These are phyloP conservation scores for Biscutella laevigata DNA, from an alignment of 441 rosid genomes.

Conservation along the genomic window DNA sequence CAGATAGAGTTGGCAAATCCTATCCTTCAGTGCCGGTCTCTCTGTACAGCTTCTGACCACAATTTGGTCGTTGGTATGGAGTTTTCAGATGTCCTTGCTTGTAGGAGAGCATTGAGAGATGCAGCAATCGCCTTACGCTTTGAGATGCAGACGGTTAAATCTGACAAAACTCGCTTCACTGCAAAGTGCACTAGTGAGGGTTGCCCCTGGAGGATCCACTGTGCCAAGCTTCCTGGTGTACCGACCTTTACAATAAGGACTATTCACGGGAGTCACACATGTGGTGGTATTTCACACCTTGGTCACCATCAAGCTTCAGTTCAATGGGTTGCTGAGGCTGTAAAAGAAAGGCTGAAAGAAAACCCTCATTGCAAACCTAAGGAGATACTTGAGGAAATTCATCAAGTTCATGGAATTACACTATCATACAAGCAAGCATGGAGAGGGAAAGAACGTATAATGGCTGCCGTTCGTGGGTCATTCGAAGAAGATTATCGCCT, in stretches of 20 bases:
- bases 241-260: constrained; percentile 53
- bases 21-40: constrained; percentile 30
- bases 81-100: constrained; percentile 46
- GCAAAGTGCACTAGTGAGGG: constrained; percentile 44
- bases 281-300: constrained; percentile 47
- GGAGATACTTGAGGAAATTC: constrained; percentile 52
- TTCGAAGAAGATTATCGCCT: constrained; percentile 57
- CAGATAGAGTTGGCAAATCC: constrained; percentile 19
- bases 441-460: constrained; percentile 61
- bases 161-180: constrained; percentile 51
- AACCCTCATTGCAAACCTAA: constrained; percentile 52
- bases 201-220: constrained; percentile 56
- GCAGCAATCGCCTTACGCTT: constrained; percentile 49
- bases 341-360: constrained; percentile 35
- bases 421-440: constrained; percentile 61
- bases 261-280: constrained; percentile 38
- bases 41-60: constrained; percentile 19
- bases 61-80: constrained; percentile 43
- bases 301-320: constrained; percentile 65
- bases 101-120: constrained; percentile 55
- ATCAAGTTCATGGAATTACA: constrained; percentile 44
- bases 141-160: constrained; percentile 53
- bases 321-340: constrained; percentile 55
- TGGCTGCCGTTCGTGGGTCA: constrained; percentile 54
- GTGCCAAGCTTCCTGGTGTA: constrained; percentile 46